Evolutionary conservation across 495 filamentous ascomycete genomes (phyloP).

Genomic region (Immersiella caudata): DNA sequence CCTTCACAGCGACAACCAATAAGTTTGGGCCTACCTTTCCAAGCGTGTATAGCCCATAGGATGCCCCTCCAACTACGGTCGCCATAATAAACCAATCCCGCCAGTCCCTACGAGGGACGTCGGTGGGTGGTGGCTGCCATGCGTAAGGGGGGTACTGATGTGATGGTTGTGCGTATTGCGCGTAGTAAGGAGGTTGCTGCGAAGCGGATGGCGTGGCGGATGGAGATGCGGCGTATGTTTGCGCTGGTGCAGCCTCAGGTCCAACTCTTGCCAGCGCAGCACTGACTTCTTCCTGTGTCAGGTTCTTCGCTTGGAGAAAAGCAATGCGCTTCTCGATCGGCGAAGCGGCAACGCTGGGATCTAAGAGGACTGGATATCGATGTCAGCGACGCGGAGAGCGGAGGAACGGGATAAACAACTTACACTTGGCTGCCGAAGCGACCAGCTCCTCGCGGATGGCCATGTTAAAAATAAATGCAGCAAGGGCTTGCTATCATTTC

Average conservation of each 20-base stretch:
- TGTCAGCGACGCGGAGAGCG: slow-evolving; percentile 18
- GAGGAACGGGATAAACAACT: slow-evolving; percentile 40
- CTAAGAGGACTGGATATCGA: slow-evolving; percentile 75
- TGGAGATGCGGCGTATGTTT: slow-evolving; percentile 55
- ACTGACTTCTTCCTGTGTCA: slow-evolving; percentile 94
- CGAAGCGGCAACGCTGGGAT: slow-evolving; percentile 85
- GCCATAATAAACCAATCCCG: slow-evolving; percentile 98
- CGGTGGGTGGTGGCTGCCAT: slow-evolving; percentile 63
- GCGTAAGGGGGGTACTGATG: slow-evolving; percentile 63
- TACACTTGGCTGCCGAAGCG: slow-evolving; percentile 64
- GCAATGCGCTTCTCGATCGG: slow-evolving; percentile 90
- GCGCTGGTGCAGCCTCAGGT: slow-evolving; percentile 54
- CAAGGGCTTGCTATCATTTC: background rate
- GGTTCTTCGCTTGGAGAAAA: slow-evolving; percentile 94
- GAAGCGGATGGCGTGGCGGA: slow-evolving; percentile 47
- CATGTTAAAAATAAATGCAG: slow-evolving; percentile 51
- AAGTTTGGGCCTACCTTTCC: slow-evolving; percentile 63
- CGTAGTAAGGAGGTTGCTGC: slow-evolving; percentile 60
- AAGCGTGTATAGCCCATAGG: slow-evolving; percentile 84
- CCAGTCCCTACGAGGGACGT: slow-evolving; percentile 83
- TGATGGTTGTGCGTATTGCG: slow-evolving; percentile 62
- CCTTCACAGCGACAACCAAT: background rate
- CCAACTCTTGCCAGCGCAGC: slow-evolving; percentile 75
- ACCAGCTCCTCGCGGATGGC: slow-evolving; percentile 84
- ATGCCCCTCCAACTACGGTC: slow-evolving; percentile 81